These are phyloP conservation scores for Pseudocercospora crystallina DNA, from an alignment of 2,329 filamentous ascomycete genomes.

Conservation along the genomic window DNA sequence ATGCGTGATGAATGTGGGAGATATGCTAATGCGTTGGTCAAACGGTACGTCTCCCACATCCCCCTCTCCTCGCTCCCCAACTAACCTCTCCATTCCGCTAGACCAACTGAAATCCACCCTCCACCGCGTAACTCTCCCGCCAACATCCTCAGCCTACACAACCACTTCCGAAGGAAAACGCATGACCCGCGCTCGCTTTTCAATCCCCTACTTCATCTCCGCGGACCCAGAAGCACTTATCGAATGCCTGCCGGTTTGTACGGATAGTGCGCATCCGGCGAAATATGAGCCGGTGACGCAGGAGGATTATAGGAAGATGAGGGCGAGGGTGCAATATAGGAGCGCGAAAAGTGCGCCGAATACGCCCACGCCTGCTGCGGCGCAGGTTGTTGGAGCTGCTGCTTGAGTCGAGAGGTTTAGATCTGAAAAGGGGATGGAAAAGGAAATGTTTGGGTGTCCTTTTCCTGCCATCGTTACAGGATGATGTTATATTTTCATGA, in stretches of 20 bases:
- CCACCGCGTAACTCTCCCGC: slow-evolving; percentile 40
- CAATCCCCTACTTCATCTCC: slow-evolving; percentile 43
- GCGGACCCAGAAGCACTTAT: slow-evolving; percentile 41
- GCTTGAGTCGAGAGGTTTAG: too few species aligned
- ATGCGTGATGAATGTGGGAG: slow-evolving; percentile 43
- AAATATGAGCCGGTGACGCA: slow-evolving; percentile 43
- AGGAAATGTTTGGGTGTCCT: too few species aligned
- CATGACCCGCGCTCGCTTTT: slow-evolving; percentile 35
- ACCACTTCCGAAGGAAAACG: not conserved
- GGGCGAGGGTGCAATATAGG: slow-evolving; percentile 24
- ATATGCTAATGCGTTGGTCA: slow-evolving; percentile 42
- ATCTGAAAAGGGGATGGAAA: too few species aligned
- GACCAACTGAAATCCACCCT: slow-evolving; percentile 40
- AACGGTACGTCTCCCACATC: slow-evolving; percentile 23
- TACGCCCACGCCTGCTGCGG: too few species aligned
- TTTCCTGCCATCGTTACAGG: too few species aligned
- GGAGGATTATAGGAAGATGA: slow-evolving; percentile 37
- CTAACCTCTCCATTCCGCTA: not conserved
- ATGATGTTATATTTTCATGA: too few species aligned
- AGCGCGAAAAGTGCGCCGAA: not conserved
- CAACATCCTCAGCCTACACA: slow-evolving; percentile 21
- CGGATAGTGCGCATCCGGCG: slow-evolving; percentile 34
- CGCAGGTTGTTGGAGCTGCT: too few species aligned
- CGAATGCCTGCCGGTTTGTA: slow-evolving; percentile 40
- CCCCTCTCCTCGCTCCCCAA: not conserved